A percentile compares a stretch with the other conserved stretches of the same genome.
phyloP scores from a whole-genome alignment of 768 basidiomycete species.

The Phylloporus rhodoxanthus region DNA sequence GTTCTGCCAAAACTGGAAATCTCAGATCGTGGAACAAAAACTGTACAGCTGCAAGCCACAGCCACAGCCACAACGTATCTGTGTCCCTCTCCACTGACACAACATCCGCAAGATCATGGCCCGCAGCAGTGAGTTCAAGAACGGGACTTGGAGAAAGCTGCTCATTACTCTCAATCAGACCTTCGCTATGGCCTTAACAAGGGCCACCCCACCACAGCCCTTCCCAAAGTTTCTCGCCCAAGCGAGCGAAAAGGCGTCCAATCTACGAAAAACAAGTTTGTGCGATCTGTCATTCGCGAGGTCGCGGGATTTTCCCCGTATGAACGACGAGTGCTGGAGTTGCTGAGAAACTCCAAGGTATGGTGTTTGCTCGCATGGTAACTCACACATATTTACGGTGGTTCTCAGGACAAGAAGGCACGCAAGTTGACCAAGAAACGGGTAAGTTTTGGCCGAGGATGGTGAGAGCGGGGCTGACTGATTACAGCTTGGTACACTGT shows the following conservation, averaged over 20 bases:
- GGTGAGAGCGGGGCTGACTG: neutral
- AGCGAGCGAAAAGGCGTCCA: constrained; percentile 89
- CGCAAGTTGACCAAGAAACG: constrained; percentile 99
- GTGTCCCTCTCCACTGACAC: neutral
- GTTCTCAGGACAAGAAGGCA: constrained; percentile 90
- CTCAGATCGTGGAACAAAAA: constrained; percentile 27
- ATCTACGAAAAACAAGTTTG: constrained; percentile 88
- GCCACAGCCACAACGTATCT: constrained; percentile 38
- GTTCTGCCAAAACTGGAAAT: constrained; percentile 16
- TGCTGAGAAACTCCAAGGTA: constrained; percentile 96
- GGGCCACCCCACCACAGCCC: constrained; percentile 83
- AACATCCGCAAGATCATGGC: constrained; percentile 59
- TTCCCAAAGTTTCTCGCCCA: constrained; percentile 69
- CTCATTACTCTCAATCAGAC: constrained; percentile 45
- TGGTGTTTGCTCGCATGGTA: constrained; percentile 22
- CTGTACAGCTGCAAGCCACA: constrained; percentile 61
- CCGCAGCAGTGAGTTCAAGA: constrained; percentile 59
- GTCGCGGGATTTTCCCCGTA: constrained; percentile 97
- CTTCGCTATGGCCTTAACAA: constrained; percentile 80
- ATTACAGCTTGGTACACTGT: constrained; percentile 85
- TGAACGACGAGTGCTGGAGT: constrained; percentile 95
- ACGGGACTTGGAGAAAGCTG: neutral
- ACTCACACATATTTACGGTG: neutral
- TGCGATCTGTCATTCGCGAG: constrained; percentile 90
- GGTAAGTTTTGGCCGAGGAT: constrained; percentile 46